A percentile compares a stretch with the other conserved stretches of the same genome.
Conservation (phyloP, 331 rosid genomes). For the Malus hybrid region DNA sequence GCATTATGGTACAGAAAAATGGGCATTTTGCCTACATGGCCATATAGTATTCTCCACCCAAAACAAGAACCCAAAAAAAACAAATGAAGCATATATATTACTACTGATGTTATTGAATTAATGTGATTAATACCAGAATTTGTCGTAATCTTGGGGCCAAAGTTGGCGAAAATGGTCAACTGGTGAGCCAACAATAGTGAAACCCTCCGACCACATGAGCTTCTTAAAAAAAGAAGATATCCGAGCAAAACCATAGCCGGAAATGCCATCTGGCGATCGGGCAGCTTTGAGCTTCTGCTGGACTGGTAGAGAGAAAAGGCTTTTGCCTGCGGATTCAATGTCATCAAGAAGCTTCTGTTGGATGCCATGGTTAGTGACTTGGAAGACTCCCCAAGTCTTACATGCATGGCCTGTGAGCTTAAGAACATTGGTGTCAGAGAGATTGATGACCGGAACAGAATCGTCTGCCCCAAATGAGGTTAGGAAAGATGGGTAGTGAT, state of each 20-base stretch:
- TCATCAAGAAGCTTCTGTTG: constrained; percentile 36
- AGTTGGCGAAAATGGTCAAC: constrained; percentile 66
- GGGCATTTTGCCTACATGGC: not conserved
- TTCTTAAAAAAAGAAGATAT: constrained; percentile 87
- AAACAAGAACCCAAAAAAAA: not conserved
- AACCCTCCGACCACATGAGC: constrained; percentile 98
- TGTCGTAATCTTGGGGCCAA: constrained; percentile 71
- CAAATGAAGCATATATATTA: not conserved
- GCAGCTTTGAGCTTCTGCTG: constrained; percentile 63
- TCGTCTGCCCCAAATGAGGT: not conserved
- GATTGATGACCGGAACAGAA: constrained; percentile 57
- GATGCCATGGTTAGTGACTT: constrained; percentile 63
- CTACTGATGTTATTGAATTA: not conserved
- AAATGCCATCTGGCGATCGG: constrained; percentile 61
- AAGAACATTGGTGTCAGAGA: constrained; percentile 52
- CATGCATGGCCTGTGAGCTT: constrained; percentile 60
- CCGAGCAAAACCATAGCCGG: constrained; percentile 84
- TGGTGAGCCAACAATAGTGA: constrained; percentile 80
- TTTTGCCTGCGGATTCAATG: constrained; percentile 32
- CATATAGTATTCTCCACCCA: constrained; percentile 11
- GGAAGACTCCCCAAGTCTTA: constrained; percentile 81
- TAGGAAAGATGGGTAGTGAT: not conserved
- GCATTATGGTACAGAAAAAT: constrained; percentile 12
- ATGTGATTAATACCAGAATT: constrained; percentile 47
- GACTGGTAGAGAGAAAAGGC: constrained; percentile 60